A percentile compares a stretch with the other conserved stretches of the same genome.
These are phyloP conservation scores for Trichoderma arundinaceum DNA, from an alignment of 2,329 filamentous ascomycete species.

Conservation along the genomic window DNA sequence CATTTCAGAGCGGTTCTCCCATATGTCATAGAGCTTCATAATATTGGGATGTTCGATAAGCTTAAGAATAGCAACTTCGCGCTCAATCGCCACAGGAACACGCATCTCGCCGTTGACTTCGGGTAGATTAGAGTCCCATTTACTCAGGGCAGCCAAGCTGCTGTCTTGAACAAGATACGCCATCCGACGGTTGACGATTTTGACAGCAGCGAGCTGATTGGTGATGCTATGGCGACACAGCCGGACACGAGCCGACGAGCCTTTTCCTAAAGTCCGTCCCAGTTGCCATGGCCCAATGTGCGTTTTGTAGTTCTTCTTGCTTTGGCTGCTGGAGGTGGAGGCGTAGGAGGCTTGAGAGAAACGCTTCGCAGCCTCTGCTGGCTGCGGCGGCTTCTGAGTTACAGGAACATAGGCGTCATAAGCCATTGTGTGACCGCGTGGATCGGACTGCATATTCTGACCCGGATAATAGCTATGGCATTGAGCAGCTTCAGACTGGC, in stretches of 20 bases:
- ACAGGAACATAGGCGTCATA: slow-evolving; percentile 36
- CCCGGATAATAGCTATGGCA: slow-evolving; percentile 25
- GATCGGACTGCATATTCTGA: slow-evolving; percentile 14
- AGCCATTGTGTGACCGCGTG: slow-evolving; percentile 9
- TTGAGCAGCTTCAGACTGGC: slow-evolving; percentile 35
- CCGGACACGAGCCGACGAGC: slow-evolving; percentile 86
- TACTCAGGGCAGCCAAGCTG: slow-evolving; percentile 82
- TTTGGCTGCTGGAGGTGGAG: slow-evolving; percentile 49
- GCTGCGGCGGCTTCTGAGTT: slow-evolving; percentile 40
- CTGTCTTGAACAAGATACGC: slow-evolving; percentile 82
- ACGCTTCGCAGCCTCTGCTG: slow-evolving; percentile 45
- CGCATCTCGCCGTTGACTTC: slow-evolving; percentile 66
- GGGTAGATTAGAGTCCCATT: slow-evolving; percentile 66
- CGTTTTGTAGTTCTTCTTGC: slow-evolving; percentile 61
- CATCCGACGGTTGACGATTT: slow-evolving; percentile 87
- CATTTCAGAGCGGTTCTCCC: slow-evolving; percentile 96
- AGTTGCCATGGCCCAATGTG: slow-evolving; percentile 94
- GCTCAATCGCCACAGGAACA: slow-evolving; percentile 87
- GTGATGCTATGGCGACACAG: slow-evolving; percentile 81
- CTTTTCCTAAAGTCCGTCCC: slow-evolving; percentile 85
- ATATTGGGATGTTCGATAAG: slow-evolving; percentile 94
- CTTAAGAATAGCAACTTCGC: slow-evolving; percentile 97
- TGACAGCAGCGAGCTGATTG: slow-evolving; percentile 84
- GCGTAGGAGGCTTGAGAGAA: slow-evolving; percentile 51
- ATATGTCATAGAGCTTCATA: slow-evolving; percentile 93